Evolutionary conservation across 495 filamentous ascomycete genomes (phyloP).

Genomic region (Podospora pseudopauciseta): DNA sequence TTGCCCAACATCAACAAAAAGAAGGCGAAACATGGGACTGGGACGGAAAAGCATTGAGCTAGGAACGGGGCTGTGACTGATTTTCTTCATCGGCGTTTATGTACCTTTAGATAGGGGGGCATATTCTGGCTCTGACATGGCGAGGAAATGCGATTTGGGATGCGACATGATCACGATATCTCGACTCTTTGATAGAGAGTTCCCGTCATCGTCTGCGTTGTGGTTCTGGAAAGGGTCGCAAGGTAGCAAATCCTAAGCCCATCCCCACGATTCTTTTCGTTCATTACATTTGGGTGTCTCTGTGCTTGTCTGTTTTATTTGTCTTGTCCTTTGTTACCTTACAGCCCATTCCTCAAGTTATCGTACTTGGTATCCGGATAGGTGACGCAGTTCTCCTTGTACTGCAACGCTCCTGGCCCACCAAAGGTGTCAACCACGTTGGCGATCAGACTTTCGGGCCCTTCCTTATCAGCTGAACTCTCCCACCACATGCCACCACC

Average conservation of each 20-base stretch:
- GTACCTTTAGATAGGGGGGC: constrained; percentile 33
- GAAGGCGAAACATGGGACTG: constrained; percentile 18
- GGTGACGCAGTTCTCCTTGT: constrained; percentile 60
- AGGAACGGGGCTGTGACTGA: constrained; percentile 22
- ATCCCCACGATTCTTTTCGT: not conserved
- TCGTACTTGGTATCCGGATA: constrained; percentile 80
- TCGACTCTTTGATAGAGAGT: not conserved
- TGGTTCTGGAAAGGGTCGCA: not conserved
- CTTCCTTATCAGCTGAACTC: constrained; percentile 70
- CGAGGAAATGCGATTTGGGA: constrained; percentile 38
- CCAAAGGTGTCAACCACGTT: constrained; percentile 60
- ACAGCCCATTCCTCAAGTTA: constrained; percentile 63
- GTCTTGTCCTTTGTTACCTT: constrained; percentile 32
- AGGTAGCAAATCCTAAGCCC: constrained; percentile 5
- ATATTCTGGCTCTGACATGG: constrained; percentile 31
- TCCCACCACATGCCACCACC: constrained; percentile 99
- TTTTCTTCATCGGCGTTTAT: constrained; percentile 34
- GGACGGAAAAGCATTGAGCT: constrained; percentile 32
- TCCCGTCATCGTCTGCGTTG: not conserved
- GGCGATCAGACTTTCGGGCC: constrained; percentile 64
- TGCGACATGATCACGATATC: constrained; percentile 21
- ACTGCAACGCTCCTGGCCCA: constrained; percentile 53
- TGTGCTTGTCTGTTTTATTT: not conserved
- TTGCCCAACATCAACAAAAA: not conserved
- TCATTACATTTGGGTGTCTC: not conserved